Evolutionary conservation across 2,329 filamentous ascomycete species (phyloP), one percentile per base, ranked within the genome.

Genomic region (Apiospora marii): DNA sequence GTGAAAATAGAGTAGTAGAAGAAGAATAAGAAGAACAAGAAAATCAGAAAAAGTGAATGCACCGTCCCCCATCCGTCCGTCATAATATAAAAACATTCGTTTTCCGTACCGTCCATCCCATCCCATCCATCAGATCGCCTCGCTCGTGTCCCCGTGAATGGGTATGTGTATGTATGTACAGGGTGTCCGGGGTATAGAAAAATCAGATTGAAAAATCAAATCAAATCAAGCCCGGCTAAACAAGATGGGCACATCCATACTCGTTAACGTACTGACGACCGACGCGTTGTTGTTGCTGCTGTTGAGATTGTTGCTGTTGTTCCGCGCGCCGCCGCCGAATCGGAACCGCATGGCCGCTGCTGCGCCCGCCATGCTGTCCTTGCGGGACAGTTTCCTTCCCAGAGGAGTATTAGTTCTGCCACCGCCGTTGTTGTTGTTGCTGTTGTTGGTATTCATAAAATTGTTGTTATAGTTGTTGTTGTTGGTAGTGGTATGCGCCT

Each of bases 231-330:
- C 79, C 64, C 86, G 84, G 79, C 86, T 89, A 72, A 91, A 90
- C 80, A 92, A 88, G 78, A 92, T 82, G 74, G 90, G 90, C 74
- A 92, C 90, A 76, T 90, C 88, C 78, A 89, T 80, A 71, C 83
- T 85, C 73, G 73, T 69, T 27, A 72, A 22, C 8, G 69, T 71
- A 70, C 75, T 76, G 51, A 76, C 72, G 10, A 70, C 69, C 24
- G 74, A 49, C 10, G 74, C 72, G 51, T 44, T 51, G 24, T 46
- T 73, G 72, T 81, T 82, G 74, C 76, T 80, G 22, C 10, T 41
- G 37, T 41, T 49, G 5, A 10, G 37, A 24, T 30, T 73, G 72
- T 81, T 82, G 74, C n/a, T 73, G 72, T 81, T 82, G 74, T 76
- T 80, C 75, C 77, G 80, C 75, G 86, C 86, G 48, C 86, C 74